Evolutionary conservation across 495 filamentous ascomycete species (phyloP).

Genomic region (Penicillium simplicissimum): DNA sequence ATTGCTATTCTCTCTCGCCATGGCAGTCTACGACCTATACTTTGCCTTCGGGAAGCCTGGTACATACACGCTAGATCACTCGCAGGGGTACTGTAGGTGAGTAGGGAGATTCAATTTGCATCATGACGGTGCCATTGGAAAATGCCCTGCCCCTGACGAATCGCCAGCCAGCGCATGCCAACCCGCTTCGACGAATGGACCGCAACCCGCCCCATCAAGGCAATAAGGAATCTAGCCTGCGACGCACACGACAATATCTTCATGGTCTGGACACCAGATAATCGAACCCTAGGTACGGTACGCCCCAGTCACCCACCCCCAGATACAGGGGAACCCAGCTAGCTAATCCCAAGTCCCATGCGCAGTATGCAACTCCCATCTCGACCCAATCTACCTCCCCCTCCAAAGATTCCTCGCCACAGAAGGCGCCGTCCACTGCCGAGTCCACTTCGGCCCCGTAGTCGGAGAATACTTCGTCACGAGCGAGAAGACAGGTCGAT

Average conservation of each 20-base stretch:
- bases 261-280: conserved; percentile 2
- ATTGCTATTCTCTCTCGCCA: not conserved
- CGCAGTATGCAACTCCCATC: not conserved
- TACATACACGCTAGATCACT: conserved; percentile 7
- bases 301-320: not conserved
- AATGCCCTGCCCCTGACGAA: not conserved
- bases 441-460: conserved; percentile 3
- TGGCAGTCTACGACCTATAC: conserved; percentile 12
- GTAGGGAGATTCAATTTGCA: too few relatives aligned
- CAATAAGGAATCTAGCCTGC: not conserved
- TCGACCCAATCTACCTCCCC: conserved; percentile 1
- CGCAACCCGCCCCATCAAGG: not conserved
- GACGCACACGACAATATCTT: conserved; percentile 1
- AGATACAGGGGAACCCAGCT: not conserved
- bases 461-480: conserved; percentile 1
- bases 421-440: conserved; percentile 1
- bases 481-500: conserved; percentile 1
- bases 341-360: not conserved
- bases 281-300: not conserved
- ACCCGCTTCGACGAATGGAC: not conserved
- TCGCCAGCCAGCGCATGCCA: not conserved
- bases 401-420: not conserved
- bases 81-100: conserved; percentile 1
- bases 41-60: conserved; percentile 9
- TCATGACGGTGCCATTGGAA: too few relatives aligned